A percentile compares a stretch with the other conserved stretches of the same genome.
phyloP scores from a whole-genome alignment of 2,329 filamentous ascomycete species.

The Epichloe bromicola region DNA sequence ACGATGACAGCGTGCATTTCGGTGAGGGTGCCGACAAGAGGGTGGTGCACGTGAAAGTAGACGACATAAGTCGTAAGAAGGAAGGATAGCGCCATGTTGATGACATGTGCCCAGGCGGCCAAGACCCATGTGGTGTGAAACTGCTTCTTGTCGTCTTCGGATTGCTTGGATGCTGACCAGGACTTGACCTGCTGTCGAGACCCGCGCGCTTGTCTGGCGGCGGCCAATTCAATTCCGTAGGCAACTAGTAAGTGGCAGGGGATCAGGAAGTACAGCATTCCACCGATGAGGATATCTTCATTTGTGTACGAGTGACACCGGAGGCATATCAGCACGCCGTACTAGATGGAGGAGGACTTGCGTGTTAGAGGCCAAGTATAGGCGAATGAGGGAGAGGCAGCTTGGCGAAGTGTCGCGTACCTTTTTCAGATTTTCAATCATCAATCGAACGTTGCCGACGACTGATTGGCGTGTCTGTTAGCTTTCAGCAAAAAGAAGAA shows the following conservation, averaged over 20 bases:
- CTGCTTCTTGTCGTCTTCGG: conserved; percentile 47
- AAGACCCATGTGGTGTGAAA: conserved; percentile 69
- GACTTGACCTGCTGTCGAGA: conserved; percentile 43
- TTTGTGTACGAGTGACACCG: conserved; percentile 76
- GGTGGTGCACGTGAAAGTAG: conserved; percentile 85
- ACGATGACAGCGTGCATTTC: conserved; percentile 90
- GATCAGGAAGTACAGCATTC: conserved; percentile 71
- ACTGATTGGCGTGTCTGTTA: conserved; percentile 35
- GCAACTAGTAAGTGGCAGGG: conserved; percentile 85
- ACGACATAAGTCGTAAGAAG: conserved; percentile 72
- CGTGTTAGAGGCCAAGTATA: neutral
- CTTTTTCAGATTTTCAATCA: conserved; percentile 98
- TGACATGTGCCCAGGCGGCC: conserved; percentile 65
- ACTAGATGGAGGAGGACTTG: conserved; percentile 37
- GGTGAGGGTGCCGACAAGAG: conserved; percentile 79
- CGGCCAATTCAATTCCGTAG: conserved; percentile 76
- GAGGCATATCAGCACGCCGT: conserved; percentile 87
- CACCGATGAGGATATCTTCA: conserved; percentile 63
- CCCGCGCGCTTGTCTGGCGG: conserved; percentile 63
- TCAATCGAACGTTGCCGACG: conserved; percentile 81
- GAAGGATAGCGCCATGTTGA: conserved; percentile 76
- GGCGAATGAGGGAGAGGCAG: neutral
- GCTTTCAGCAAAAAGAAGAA: neutral
- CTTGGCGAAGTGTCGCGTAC: conserved; percentile 25
- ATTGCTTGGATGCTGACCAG: conserved; percentile 29